phyloP scores from a whole-genome alignment of 805 yeast genomes.

The Ascoidea tarda region DNA sequence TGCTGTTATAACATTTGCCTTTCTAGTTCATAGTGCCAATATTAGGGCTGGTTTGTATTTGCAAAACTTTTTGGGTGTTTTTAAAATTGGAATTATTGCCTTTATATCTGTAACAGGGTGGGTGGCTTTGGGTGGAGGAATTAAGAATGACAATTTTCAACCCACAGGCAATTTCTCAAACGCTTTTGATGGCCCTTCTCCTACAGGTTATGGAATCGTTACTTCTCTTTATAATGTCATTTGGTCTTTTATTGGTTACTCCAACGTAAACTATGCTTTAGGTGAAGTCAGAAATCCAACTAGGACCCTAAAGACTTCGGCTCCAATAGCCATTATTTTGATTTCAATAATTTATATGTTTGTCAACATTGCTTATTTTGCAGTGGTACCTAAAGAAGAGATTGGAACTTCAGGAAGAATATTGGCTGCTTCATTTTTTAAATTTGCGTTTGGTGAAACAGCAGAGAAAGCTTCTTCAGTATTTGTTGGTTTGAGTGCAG shows the following conservation, averaged over 20 bases:
- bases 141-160: constrained; percentile 24
- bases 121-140: constrained; percentile 70
- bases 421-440: constrained; percentile 66
- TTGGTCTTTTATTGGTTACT: constrained; percentile 77
- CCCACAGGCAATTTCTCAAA: constrained; percentile 46
- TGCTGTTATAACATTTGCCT: constrained; percentile 59
- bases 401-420: constrained; percentile 48
- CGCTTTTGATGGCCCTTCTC: constrained; percentile 32
- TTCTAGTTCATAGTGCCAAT: constrained; percentile 43
- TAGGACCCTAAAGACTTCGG: constrained; percentile 54
- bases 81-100: constrained; percentile 57
- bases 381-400: constrained; percentile 61
- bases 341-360: constrained; percentile 59
- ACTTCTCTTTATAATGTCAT: constrained; percentile 71
- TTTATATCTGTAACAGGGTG: constrained; percentile 69
- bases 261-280: constrained; percentile 71
- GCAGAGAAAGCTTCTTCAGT: constrained; percentile 68
- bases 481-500: constrained; percentile 68
- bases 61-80: constrained; percentile 52
- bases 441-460: constrained; percentile 49
- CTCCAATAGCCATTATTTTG: constrained; percentile 53
- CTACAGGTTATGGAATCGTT: constrained; percentile 55
- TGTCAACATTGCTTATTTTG: constrained; percentile 68
- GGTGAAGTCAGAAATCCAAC: constrained; percentile 70
- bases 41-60: constrained; percentile 54